Percentiles rank a stretch among this genome's conserved stretches.
phyloP scores from a whole-genome alignment of 345 rosid species.

The Excoecaria cochinchinensis region DNA sequence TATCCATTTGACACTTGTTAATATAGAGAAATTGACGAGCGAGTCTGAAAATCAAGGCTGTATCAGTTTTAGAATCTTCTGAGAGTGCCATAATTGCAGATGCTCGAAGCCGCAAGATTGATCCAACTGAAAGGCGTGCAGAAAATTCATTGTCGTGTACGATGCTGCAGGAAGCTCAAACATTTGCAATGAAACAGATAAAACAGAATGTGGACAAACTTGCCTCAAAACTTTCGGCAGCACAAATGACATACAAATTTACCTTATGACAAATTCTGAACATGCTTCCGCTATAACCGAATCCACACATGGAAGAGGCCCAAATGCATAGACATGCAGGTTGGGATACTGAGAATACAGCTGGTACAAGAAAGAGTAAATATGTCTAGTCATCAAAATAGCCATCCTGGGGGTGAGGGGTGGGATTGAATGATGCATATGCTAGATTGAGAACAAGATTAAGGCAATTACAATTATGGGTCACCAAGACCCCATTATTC shows the following conservation, averaged over 20 bases:
- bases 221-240: conserved; percentile 16
- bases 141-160: conserved; percentile 84
- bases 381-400: conserved; percentile 1
- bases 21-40: conserved; percentile 62
- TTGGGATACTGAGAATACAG: conserved; percentile 57
- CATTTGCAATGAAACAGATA: conserved; percentile 15
- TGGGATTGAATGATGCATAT: background rate
- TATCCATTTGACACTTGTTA: conserved; percentile 35
- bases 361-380: conserved; percentile 32
- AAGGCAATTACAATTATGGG: background rate
- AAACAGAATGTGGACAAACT: background rate
- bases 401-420: background rate
- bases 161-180: conserved; percentile 63
- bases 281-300: conserved; percentile 71
- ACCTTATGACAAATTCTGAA: conserved; percentile 84
- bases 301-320: conserved; percentile 89
- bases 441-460: background rate
- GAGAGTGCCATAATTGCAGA: conserved; percentile 74
- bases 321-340: conserved; percentile 72
- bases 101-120: conserved; percentile 77
- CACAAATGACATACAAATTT: conserved; percentile 17
- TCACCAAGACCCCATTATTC: background rate
- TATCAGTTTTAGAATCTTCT: conserved; percentile 61
- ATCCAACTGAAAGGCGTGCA: conserved; percentile 85
- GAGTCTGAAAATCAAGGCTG: conserved; percentile 59